Conservation (phyloP, 305 asterid species). For the Fraxinus velutina region DNA sequence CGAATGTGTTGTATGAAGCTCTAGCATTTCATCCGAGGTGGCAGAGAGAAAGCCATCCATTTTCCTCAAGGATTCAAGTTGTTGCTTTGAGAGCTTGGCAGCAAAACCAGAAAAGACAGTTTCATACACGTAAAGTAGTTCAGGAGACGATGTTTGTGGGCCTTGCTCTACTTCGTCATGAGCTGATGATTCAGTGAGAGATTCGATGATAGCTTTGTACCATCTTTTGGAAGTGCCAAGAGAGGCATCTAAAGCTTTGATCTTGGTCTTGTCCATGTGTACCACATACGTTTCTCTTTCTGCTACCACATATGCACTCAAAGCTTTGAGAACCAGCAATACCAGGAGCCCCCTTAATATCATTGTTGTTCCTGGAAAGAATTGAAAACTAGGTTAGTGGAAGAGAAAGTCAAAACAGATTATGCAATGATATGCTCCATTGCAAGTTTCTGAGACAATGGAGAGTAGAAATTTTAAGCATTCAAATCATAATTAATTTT, state of each 20-base stretch:
- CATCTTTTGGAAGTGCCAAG: conserved; percentile 42
- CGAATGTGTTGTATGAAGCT: conserved; percentile 68
- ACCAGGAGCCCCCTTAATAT: conserved; percentile 27
- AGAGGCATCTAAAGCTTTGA: conserved; percentile 36
- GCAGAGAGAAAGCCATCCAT: conserved; percentile 59
- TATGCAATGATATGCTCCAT: background rate
- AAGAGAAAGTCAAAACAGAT: background rate
- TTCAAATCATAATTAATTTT: background rate
- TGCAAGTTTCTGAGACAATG: background rate
- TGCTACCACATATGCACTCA: conserved; percentile 28
- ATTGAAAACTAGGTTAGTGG: background rate
- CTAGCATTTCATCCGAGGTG: conserved; percentile 45
- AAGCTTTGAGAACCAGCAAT: conserved; percentile 26
- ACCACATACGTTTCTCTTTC: conserved; percentile 50
- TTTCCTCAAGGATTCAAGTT: conserved; percentile 39
- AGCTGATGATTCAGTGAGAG: conserved; percentile 29
- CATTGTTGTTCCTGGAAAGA: conserved; percentile 32
- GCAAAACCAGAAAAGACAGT: conserved; percentile 60
- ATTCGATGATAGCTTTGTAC: conserved; percentile 52
- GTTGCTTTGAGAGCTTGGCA: conserved; percentile 46
- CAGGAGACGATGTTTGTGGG: conserved; percentile 30
- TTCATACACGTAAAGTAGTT: conserved; percentile 59
- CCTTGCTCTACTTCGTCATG: conserved; percentile 25
- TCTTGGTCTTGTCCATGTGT: conserved; percentile 58
- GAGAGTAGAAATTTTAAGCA: background rate